phyloP scores from a whole-genome alignment of 495 filamentous ascomycete genomes.

The Aspergillus bridgeri region DNA sequence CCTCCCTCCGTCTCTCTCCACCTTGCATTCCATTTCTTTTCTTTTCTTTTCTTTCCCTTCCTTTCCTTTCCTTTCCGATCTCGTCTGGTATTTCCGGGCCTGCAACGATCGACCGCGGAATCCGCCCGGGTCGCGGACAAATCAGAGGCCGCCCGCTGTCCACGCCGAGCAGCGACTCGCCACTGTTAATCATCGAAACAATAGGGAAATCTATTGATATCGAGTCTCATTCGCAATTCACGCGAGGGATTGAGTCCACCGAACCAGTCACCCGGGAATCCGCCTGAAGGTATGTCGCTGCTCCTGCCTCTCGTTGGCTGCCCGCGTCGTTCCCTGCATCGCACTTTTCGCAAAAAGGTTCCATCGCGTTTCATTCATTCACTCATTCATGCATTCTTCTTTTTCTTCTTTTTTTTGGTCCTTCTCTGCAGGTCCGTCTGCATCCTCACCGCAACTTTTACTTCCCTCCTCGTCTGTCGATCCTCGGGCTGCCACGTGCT shows the following conservation, averaged over 20 bases:
- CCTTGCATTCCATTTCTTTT: background rate
- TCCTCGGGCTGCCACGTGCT: conserved; percentile 1
- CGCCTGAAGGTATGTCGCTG: background rate
- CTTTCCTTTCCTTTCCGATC: no score
- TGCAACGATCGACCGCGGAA: conserved; percentile 4
- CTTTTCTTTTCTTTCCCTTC: no score
- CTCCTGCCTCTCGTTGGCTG: background rate
- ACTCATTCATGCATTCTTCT: no score
- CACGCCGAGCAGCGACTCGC: conserved; percentile 16
- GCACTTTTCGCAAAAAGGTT: no score
- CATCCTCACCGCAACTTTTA: conserved; percentile 1
- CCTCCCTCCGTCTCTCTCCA: no score
- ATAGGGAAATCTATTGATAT: no score
- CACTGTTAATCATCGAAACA: no score
- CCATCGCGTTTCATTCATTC: no score
- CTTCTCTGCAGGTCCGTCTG: background rate
- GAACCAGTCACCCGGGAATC: background rate
- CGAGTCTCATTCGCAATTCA: no score
- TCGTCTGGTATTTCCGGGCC: no score
- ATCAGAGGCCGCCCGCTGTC: conserved; percentile 17
- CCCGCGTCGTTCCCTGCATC: no score
- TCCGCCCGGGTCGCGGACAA: conserved; percentile 12
- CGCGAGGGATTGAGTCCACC: no score
- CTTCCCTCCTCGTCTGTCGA: background rate
- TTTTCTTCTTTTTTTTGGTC: background rate